phyloP scores from a whole-genome alignment of 306 rosid genomes.

The Betula pendula region DNA sequence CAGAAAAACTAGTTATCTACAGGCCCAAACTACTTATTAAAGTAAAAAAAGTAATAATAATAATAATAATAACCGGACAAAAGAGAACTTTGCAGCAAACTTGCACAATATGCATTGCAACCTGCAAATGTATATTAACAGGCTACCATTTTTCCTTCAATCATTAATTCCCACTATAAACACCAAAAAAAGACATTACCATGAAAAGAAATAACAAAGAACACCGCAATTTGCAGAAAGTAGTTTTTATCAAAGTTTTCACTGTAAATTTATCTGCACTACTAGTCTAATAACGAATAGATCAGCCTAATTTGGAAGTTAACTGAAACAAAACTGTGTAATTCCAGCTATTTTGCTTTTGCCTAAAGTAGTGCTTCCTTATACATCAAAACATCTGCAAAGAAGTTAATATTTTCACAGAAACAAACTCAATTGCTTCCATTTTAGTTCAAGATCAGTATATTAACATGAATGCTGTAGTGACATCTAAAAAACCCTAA shows the following conservation, averaged over 20 bases:
- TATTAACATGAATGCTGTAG: not conserved
- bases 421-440: not conserved
- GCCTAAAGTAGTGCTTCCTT: not conserved
- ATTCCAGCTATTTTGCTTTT: not conserved
- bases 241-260: not conserved
- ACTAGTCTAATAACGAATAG: not conserved
- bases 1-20: slow-evolving; percentile 9
- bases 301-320: not conserved
- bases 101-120: not conserved
- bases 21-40: not conserved
- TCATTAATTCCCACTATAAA: not conserved
- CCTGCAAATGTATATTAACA: not conserved
- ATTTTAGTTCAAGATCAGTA: not conserved
- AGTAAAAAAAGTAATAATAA: too few relatives aligned
- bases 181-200: not conserved
- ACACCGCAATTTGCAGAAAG: not conserved
- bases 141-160: not conserved
- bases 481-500: not conserved
- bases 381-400: not conserved
- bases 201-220: not conserved
- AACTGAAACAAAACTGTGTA: not conserved
- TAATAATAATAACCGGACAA: too few relatives aligned
- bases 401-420: not conserved
- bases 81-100: not conserved
- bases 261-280: not conserved